Evolutionary conservation across 768 basidiomycete genomes (phyloP).

Genomic region (Russula emetica): DNA sequence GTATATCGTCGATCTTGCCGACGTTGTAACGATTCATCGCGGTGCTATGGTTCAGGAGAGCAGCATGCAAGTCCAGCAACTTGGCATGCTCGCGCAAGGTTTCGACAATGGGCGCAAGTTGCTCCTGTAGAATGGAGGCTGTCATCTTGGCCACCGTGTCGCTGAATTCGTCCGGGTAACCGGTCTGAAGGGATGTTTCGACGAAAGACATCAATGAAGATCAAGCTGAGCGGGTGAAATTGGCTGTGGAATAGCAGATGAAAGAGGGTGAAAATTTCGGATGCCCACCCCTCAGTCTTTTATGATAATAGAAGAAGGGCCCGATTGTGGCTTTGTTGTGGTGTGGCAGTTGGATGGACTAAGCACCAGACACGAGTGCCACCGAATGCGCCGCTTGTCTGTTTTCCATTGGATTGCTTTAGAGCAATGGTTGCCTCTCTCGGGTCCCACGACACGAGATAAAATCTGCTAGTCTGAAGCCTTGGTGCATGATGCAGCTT

Average conservation of each 20-base stretch:
- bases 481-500: too few species aligned
- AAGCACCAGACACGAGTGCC: too few species aligned
- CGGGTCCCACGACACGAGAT: too few species aligned
- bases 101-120: slow-evolving; percentile 16
- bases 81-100: slow-evolving; percentile 17
- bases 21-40: slow-evolving; percentile 20
- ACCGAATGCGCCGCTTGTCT: too few species aligned
- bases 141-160: slow-evolving; percentile 3
- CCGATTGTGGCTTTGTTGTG: too few species aligned
- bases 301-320: too few species aligned
- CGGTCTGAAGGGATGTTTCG: not conserved
- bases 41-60: slow-evolving; percentile 18
- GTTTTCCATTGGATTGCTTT: too few species aligned
- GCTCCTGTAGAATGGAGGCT: slow-evolving; percentile 12
- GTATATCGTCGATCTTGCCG: slow-evolving; percentile 21
- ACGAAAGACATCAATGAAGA: not conserved
- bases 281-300: not conserved
- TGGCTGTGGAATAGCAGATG: not conserved
- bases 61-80: slow-evolving; percentile 14
- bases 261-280: not conserved
- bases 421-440: too few species aligned
- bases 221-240: not conserved
- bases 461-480: too few species aligned
- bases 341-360: too few species aligned
- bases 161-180: not conserved